phyloP scores from a whole-genome alignment of 2,329 filamentous ascomycete species.

The Exophiala spinifera region DNA sequence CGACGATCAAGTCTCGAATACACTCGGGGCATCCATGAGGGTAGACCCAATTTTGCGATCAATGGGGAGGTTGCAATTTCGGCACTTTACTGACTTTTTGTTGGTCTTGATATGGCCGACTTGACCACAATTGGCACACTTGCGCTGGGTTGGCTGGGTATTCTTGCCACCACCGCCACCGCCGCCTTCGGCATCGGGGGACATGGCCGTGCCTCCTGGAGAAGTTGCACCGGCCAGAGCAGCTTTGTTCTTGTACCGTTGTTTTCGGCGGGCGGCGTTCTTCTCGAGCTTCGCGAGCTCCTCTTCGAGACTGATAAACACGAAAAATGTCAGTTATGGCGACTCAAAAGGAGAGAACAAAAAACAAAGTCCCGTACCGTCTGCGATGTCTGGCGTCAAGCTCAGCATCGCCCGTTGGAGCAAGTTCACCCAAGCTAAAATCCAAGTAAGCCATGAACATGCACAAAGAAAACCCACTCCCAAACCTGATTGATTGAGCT shows the following conservation, averaged over 20 bases:
- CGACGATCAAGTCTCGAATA: too few species aligned
- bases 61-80: conserved; percentile 26
- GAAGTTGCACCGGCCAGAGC: conserved; percentile 17
- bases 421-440: conserved; percentile 28
- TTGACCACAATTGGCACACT: conserved; percentile 96
- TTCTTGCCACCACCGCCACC: conserved; percentile 61
- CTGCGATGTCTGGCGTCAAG: conserved; percentile 61
- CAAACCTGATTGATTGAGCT: conserved; percentile 70
- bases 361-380: conserved; percentile 42
- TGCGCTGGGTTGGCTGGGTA: conserved; percentile 62
- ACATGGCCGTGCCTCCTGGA: conserved; percentile 35
- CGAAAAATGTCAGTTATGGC: conserved; percentile 15
- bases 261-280: conserved; percentile 73
- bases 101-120: conserved; percentile 99
- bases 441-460: conserved; percentile 9
- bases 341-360: conserved; percentile 17
- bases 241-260: conserved; percentile 37
- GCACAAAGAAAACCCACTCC: conserved; percentile 24
- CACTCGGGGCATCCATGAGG: conserved; percentile 17
- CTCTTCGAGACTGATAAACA: conserved; percentile 49
- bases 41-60: conserved; percentile 20
- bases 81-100: conserved; percentile 71
- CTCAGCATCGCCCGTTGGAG: conserved; percentile 65
- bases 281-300: conserved; percentile 60
- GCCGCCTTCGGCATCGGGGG: conserved; percentile 44